Evolutionary conservation across 2,329 filamentous ascomycete genomes (phyloP).

Genomic region (Mycosphaerella sp.): DNA sequence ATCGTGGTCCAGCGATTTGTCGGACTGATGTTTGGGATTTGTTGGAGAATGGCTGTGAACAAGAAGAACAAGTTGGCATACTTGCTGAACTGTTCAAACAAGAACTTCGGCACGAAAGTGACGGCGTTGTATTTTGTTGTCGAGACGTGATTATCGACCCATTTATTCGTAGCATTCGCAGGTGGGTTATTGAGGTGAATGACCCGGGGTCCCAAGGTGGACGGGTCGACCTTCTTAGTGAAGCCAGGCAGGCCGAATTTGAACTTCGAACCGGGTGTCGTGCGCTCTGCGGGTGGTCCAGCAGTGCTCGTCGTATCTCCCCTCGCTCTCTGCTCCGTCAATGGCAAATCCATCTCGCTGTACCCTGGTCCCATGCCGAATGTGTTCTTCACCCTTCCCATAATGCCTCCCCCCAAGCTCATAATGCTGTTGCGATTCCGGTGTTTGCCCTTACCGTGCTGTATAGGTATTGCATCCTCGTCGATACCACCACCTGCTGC

Average conservation of each 20-base stretch:
- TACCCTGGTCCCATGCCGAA: constrained; percentile 81
- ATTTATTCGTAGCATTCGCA: constrained; percentile 82
- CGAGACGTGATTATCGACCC: constrained; percentile 92
- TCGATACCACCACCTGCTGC: constrained; percentile 57
- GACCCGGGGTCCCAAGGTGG: constrained; percentile 81
- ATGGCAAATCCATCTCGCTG: constrained; percentile 94
- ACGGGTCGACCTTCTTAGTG: constrained; percentile 70
- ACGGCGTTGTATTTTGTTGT: constrained; percentile 95
- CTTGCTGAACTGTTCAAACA: constrained; percentile 98
- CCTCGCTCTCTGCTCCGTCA: constrained; percentile 65
- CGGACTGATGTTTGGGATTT: constrained; percentile 89
- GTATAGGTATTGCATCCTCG: constrained; percentile 49
- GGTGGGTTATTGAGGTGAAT: constrained; percentile 96
- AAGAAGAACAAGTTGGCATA: constrained; percentile 99
- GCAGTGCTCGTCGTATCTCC: constrained; percentile 16
- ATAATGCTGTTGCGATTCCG: constrained; percentile 80
- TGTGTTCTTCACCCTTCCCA: constrained; percentile 83
- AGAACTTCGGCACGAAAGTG: constrained; percentile 92
- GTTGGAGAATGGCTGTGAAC: constrained; percentile 89
- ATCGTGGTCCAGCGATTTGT: constrained; percentile 97
- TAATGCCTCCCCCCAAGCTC: constrained; percentile 74
- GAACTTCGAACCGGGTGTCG: constrained; percentile 68
- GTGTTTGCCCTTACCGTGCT: constrained; percentile 41
- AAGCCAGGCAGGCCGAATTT: constrained; percentile 80
- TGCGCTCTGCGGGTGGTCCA: constrained; percentile 35